Evolutionary conservation across 352 stramenopile genomes (phyloP), one percentile per base, ranked within the genome.

Genomic region (Thraustochytrium striatum): DNA sequence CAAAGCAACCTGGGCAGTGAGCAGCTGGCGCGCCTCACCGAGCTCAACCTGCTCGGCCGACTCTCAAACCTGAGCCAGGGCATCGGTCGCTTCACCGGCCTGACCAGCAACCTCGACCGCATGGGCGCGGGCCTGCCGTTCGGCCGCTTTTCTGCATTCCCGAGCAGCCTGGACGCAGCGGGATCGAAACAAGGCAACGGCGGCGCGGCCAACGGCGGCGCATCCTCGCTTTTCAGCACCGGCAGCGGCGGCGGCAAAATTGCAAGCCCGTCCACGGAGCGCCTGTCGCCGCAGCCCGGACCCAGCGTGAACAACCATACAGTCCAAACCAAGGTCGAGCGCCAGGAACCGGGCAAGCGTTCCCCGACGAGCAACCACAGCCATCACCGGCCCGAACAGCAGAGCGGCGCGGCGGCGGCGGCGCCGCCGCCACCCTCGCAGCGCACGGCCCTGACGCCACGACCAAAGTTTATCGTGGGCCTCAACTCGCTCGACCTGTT

Each of bases 401-500:
- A 61, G 53, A 5, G 5, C 5, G 5, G 53, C 5, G 33, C 5
- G 5, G 5, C 19, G 5, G 33, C 53, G 5, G 5, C 25, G 47
- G 53, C 53, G 25, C 5, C 33, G 19, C 25, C 53, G 25, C 19
- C 33, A 19, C 5, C 25, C 19, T 16, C 5, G 53, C 5, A 5
- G 53, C 25, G 25, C 5, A 19, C 33, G 53, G 33, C 25, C 25
- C 5, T 61, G 5, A 36, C 5, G 33, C 5, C 13, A n/a, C 41
- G 32, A 5, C 41, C 25, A 3, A 38, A 75, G 28, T 50, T 62
- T 32, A 43, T 5, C 11, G 65, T 38, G 5, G 65, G 65, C 9
- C 47, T 75, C 16, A 30, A 75, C 47, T 75, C 65, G 32, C 65
- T 75, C 32, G 65, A 75, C n/a, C 65, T 75, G 7, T 75, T 75